Evolutionary conservation across 805 yeast genomes (phyloP).

Genomic region (Metschnikowia proteae): DNA sequence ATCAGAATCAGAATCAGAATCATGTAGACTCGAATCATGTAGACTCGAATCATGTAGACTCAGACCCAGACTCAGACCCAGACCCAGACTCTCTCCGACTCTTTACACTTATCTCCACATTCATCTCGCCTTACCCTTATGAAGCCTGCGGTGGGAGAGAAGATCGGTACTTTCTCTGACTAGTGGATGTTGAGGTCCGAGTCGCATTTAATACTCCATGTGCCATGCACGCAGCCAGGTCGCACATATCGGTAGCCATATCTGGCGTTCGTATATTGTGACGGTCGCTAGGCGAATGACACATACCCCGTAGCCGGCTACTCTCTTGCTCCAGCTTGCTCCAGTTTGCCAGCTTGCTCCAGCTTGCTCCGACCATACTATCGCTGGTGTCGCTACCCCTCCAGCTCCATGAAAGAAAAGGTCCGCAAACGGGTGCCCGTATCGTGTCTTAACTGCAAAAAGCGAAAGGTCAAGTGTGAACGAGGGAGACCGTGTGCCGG

Average conservation of each 20-base stretch:
- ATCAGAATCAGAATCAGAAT: too few species aligned
- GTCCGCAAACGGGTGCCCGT: slow-evolving; percentile 37
- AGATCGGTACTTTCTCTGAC: background rate
- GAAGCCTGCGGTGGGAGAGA: background rate
- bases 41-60: too few species aligned
- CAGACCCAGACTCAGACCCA: too few species aligned
- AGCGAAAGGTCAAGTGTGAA: slow-evolving; percentile 43
- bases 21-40: too few species aligned
- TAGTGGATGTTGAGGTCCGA: background rate
- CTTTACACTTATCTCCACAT: too few species aligned
- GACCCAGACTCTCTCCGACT: too few species aligned
- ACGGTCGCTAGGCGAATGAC: background rate
- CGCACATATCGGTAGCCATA: slow-evolving; percentile 4
- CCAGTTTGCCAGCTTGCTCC: too few species aligned
- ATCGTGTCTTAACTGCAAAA: slow-evolving; percentile 38
- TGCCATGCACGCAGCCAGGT: background rate
- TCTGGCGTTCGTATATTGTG: background rate
- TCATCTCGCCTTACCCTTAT: too few species aligned
- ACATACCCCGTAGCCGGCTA: background rate
- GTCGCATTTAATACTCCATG: slow-evolving; percentile 4
- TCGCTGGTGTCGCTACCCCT: too few species aligned
- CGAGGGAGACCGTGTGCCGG: slow-evolving; percentile 41
- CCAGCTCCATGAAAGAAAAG: slow-evolving; percentile 5
- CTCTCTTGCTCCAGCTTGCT: too few species aligned
- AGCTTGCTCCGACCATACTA: too few species aligned